phyloP scores from a whole-genome alignment of 2,329 filamentous ascomycete species.

The Paecilomyces fulvus region DNA sequence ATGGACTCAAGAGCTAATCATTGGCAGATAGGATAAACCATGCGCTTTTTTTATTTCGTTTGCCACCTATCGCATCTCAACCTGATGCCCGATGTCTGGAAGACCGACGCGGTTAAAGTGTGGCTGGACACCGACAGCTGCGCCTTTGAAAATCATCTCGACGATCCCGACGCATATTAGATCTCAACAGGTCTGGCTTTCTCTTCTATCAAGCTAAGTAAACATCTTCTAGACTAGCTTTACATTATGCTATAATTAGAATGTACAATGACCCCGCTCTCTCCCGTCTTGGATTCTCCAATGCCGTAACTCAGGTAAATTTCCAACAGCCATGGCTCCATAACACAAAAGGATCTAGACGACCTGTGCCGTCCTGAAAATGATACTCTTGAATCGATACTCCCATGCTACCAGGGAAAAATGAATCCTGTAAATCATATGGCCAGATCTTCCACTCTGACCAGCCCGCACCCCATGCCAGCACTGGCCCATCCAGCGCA shows the following conservation, averaged over 20 bases:
- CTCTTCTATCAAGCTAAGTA: neutral
- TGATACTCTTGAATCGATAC: neutral
- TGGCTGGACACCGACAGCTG: neutral
- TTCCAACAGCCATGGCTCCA: neutral
- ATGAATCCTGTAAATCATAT: conserved; percentile 14
- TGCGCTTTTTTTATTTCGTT: neutral
- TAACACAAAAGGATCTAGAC: neutral
- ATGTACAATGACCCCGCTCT: neutral
- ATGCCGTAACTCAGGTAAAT: no score
- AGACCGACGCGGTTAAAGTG: neutral
- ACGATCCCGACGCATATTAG: neutral
- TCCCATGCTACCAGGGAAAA: neutral
- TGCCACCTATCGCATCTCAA: neutral
- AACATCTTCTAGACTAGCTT: neutral
- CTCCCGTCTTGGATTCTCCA: neutral
- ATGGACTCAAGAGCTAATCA: neutral
- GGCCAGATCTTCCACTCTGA: conserved; percentile 59
- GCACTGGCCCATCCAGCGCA: conserved; percentile 60
- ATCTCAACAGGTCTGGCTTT: neutral
- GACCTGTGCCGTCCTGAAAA: conserved; percentile 1
- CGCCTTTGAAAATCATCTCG: neutral
- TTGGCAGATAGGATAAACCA: conserved; percentile 1
- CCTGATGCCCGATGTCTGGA: neutral
- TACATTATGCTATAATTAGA: neutral
- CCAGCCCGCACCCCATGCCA: conserved; percentile 57